Conservation (phyloP, 208 protist species). For the Trypanosomatidae sp. region DNA sequence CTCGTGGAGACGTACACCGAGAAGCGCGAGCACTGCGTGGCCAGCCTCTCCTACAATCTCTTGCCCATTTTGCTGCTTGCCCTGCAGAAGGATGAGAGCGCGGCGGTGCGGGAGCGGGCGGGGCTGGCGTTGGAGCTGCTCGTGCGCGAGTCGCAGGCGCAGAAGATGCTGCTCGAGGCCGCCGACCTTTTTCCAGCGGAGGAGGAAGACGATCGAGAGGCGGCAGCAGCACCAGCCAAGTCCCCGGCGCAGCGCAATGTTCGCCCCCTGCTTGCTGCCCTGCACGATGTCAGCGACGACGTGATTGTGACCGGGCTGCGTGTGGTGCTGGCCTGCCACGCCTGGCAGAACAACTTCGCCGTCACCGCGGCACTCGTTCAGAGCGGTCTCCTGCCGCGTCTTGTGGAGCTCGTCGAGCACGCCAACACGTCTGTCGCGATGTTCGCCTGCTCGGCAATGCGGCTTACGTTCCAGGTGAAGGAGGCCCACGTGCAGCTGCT, state of each 20-base stretch:
- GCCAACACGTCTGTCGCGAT: conserved; percentile 40
- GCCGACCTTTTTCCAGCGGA: conserved; percentile 3
- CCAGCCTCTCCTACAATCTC: conserved; percentile 48
- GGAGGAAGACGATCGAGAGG: neutral
- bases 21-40: conserved; percentile 61
- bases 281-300: conserved; percentile 45
- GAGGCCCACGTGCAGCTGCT: conserved; percentile 71
- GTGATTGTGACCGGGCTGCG: conserved; percentile 65
- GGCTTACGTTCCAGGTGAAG: conserved; percentile 67
- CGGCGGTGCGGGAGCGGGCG: conserved; percentile 60
- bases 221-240: too few species aligned
- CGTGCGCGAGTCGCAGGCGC: conserved; percentile 44
- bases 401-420: conserved; percentile 39
- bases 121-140: conserved; percentile 64
- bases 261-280: conserved; percentile 32
- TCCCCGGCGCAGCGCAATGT: conserved; percentile 23
- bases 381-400: conserved; percentile 34
- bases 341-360: conserved; percentile 53
- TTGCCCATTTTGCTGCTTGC: conserved; percentile 60
- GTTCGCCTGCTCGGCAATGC: conserved; percentile 54
- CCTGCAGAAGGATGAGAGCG: conserved; percentile 52
- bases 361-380: conserved; percentile 48
- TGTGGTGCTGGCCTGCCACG: conserved; percentile 57
- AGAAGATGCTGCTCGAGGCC: conserved; percentile 41
- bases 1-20: conserved; percentile 71